Evolutionary conservation across 345 rosid genomes (phyloP).

Genomic region (Gossypium raimondii): DNA sequence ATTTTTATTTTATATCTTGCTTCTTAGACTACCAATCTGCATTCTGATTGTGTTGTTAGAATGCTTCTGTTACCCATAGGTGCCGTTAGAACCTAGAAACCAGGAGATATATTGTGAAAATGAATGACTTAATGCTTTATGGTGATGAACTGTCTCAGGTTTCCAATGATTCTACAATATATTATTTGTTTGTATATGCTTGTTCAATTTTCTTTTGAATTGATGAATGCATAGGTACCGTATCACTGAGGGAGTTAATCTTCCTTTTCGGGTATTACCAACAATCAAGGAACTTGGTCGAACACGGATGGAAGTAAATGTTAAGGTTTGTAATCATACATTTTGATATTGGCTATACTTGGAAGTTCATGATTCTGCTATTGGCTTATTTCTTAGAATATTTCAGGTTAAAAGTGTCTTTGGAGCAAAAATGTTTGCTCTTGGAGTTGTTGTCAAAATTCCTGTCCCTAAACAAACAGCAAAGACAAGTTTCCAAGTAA

Average conservation of each 20-base stretch:
- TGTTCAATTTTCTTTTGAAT: neutral
- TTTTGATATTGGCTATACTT: constrained; percentile 13
- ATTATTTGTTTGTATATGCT: neutral
- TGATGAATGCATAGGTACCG: constrained; percentile 51
- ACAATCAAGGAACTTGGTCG: constrained; percentile 98
- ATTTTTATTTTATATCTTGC: neutral
- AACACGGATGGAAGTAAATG: constrained; percentile 99
- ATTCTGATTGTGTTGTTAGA: neutral
- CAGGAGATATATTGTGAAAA: neutral
- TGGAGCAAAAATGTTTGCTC: constrained; percentile 99
- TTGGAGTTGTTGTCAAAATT: constrained; percentile 92
- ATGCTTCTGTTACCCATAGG: neutral
- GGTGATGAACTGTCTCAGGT: neutral
- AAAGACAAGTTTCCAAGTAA: constrained; percentile 87
- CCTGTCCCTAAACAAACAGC: constrained; percentile 99
- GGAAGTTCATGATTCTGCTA: constrained; percentile 20
- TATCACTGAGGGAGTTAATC: constrained; percentile 97
- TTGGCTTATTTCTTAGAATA: constrained; percentile 18
- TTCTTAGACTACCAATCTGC: neutral
- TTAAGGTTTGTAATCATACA: constrained; percentile 54
- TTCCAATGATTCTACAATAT: neutral
- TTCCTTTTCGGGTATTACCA: constrained; percentile 94
- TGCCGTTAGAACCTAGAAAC: neutral
- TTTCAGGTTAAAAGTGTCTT: constrained; percentile 97
- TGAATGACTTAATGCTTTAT: neutral